Evolutionary conservation across 2,329 filamentous ascomycete genomes (phyloP).

Genomic region (Lasiodiplodia sp.): DNA sequence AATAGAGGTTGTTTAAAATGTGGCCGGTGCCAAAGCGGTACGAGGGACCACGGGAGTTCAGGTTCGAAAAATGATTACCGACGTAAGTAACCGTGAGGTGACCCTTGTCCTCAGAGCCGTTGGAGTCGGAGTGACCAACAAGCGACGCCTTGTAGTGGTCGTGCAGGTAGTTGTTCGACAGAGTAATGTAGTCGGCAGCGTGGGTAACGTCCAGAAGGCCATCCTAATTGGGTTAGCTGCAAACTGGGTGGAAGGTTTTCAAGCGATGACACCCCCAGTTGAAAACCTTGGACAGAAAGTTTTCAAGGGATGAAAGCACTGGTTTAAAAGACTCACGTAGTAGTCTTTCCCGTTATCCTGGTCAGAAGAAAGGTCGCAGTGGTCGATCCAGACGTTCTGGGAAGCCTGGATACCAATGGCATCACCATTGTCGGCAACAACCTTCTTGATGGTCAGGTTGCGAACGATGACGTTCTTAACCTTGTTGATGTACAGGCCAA

Average conservation of each 20-base stretch:
- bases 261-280: no score
- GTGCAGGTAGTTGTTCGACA: conserved; percentile 62
- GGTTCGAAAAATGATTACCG: conserved; percentile 71
- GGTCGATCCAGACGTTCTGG: conserved; percentile 70
- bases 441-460: conserved; percentile 62
- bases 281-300: no score
- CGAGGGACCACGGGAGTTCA: conserved; percentile 69
- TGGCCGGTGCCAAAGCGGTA: conserved; percentile 73
- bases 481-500: conserved; percentile 58
- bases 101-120: conserved; percentile 65
- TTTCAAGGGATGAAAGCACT: no score
- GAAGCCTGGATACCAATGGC: conserved; percentile 59
- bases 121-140: conserved; percentile 67
- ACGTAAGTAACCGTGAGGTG: conserved; percentile 70
- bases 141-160: conserved; percentile 69
- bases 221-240: conserved; percentile 46
- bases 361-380: conserved; percentile 70
- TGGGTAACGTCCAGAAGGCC: conserved; percentile 71
- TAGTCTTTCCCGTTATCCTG: conserved; percentile 69
- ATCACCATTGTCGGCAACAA: conserved; percentile 58
- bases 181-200: conserved; percentile 67
- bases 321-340: conserved; percentile 48
- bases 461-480: conserved; percentile 64
- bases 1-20: conserved; percentile 61
- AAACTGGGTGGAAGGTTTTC: no score